A percentile compares a stretch with the other conserved stretches of the same genome.
Conservation (phyloP, 495 filamentous ascomycete genomes). For the Viridothelium virens region DNA sequence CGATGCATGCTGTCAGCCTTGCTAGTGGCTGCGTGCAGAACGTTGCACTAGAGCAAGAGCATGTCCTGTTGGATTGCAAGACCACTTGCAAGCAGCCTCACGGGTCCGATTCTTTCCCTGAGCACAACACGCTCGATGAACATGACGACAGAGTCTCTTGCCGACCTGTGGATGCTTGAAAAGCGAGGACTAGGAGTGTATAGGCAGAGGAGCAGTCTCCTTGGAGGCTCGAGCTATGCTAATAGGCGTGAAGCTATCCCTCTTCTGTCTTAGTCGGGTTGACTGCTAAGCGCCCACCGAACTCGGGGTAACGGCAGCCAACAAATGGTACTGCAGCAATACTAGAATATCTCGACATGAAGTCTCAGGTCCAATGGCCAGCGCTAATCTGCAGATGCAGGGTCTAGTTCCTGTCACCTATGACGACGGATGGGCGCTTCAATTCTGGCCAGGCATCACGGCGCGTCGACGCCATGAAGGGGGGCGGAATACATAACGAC, state of each 20-base stretch:
- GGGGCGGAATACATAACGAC: conserved; percentile 4
- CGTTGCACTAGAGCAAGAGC: neutral
- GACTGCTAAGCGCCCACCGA: conserved; percentile 10
- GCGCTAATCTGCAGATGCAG: neutral
- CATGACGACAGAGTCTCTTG: neutral
- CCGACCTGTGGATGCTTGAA: neutral
- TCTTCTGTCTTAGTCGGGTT: neutral
- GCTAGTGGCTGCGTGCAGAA: conserved; percentile 2
- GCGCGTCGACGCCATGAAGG: conserved; percentile 2
- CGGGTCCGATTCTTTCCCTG: neutral
- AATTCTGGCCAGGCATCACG: conserved; percentile 1
- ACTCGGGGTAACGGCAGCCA: conserved; percentile 1
- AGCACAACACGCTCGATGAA: neutral
- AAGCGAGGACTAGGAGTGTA: no score
- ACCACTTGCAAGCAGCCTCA: neutral
- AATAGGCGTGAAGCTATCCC: neutral
- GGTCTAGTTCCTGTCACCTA: conserved; percentile 1
- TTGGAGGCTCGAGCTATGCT: no score
- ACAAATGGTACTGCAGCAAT: conserved; percentile 9
- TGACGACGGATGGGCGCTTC: conserved; percentile 11
- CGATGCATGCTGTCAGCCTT: conserved; percentile 3
- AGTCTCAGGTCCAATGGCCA: conserved; percentile 4
- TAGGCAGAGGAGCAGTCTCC: no score
- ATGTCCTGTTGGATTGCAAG: neutral
- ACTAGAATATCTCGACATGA: conserved; percentile 11